Percentiles rank a stretch among this genome's conserved stretches.
Evolutionary conservation across 2,329 filamentous ascomycete genomes (phyloP).

Genomic region (Hirsutella minnesotensis): DNA sequence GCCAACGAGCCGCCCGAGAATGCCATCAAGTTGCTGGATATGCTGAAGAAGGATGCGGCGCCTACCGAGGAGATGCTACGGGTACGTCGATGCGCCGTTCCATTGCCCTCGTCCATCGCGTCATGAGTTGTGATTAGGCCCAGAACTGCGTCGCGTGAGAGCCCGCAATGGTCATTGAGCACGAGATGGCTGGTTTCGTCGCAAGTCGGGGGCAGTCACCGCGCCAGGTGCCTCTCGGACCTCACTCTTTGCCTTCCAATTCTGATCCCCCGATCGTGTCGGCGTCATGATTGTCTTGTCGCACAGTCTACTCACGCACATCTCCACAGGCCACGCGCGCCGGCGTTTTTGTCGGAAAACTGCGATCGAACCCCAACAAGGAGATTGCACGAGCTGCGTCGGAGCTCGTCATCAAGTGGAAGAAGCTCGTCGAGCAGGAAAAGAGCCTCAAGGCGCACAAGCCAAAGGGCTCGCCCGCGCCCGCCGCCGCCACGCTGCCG

Average conservation of each 20-base stretch:
- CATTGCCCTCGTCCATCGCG: too few species aligned
- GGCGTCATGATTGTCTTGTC: too few species aligned
- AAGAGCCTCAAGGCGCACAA: slow-evolving; percentile 37
- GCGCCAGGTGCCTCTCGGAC: too few species aligned
- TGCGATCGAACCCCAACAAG: slow-evolving; percentile 65
- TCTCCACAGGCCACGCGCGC: slow-evolving; percentile 73
- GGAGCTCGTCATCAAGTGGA: slow-evolving; percentile 83
- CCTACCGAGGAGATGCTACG: slow-evolving; percentile 85
- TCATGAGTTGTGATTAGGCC: too few species aligned
- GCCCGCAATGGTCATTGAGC: too few species aligned
- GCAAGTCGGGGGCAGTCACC: too few species aligned
- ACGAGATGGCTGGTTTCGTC: too few species aligned
- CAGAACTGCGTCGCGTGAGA: too few species aligned
- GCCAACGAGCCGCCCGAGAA: slow-evolving; percentile 63
- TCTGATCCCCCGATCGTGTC: too few species aligned
- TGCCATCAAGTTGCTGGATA: slow-evolving; percentile 62
- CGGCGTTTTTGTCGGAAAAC: slow-evolving; percentile 78
- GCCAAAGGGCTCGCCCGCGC: slow-evolving; percentile 27
- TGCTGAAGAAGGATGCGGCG: slow-evolving; percentile 66
- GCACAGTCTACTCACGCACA: neutral
- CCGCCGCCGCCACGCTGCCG: slow-evolving; percentile 43
- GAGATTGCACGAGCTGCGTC: slow-evolving; percentile 66
- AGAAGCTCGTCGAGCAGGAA: slow-evolving; percentile 59
- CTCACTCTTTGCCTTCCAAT: too few species aligned
- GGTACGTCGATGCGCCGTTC: slow-evolving; percentile 31